Percentiles rank a stretch among this genome's conserved stretches.
Evolutionary conservation across 805 yeast species (phyloP).

Genomic region (Ogataea parapolymorpha): DNA sequence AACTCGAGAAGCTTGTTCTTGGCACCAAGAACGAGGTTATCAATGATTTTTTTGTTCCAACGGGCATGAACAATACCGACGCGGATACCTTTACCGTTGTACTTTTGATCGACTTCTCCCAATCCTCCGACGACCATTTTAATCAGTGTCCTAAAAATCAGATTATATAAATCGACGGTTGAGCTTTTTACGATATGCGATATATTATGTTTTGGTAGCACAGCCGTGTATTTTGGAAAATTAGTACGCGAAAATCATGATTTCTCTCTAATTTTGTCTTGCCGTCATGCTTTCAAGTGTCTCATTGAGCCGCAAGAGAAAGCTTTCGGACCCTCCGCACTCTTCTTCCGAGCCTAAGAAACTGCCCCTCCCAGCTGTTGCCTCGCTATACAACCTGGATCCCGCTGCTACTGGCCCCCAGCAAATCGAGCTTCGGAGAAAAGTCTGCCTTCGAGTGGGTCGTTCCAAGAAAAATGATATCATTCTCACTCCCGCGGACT

Average conservation of each 20-base stretch:
- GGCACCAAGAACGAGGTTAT: conserved; percentile 78
- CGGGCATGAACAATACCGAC: conserved; percentile 93
- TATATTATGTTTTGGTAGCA: neutral
- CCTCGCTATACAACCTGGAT: conserved; percentile 16
- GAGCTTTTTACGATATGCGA: neutral
- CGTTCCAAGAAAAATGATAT: conserved; percentile 50
- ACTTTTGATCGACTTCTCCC: conserved; percentile 47
- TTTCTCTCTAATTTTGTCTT: neutral
- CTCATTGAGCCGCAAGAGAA: conserved; percentile 16
- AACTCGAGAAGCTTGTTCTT: conserved; percentile 51
- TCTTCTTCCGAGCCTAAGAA: conserved; percentile 7
- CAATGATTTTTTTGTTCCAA: conserved; percentile 82
- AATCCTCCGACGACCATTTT: conserved; percentile 78
- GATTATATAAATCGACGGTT: neutral
- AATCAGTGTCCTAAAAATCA: neutral
- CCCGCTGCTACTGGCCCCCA: conserved; percentile 9
- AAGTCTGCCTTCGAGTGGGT: conserved; percentile 22
- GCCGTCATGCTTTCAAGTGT: conserved; percentile 8
- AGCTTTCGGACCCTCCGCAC: conserved; percentile 3
- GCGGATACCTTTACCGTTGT: conserved; percentile 59
- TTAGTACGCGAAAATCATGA: conserved; percentile 5
- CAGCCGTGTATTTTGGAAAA: conserved; percentile 4
- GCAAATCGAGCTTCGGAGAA: conserved; percentile 14
- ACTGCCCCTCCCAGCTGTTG: conserved; percentile 2
- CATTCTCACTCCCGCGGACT: conserved; percentile 43